Percentiles rank a stretch among this genome's conserved stretches.
phyloP scores from a whole-genome alignment of 2,329 filamentous ascomycete genomes.

The Diaporthe helianthi region DNA sequence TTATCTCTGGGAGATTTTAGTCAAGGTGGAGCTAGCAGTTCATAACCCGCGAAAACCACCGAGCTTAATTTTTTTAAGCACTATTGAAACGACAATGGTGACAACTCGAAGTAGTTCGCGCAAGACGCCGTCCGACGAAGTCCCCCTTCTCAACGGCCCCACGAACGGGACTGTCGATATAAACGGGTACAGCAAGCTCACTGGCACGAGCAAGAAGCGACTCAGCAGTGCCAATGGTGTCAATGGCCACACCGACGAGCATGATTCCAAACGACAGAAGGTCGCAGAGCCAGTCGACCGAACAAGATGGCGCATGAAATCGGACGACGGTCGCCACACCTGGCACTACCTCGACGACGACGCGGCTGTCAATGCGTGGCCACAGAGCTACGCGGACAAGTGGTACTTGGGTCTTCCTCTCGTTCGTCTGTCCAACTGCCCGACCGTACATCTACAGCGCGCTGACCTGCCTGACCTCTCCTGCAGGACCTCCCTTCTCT shows the following conservation, averaged over 20 bases:
- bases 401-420: conserved; percentile 82
- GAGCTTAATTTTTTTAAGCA: not conserved
- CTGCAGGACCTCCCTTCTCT: conserved; percentile 76
- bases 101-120: conserved; percentile 36
- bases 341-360: conserved; percentile 90
- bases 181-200: conserved; percentile 37
- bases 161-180: conserved; percentile 32
- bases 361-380: conserved; percentile 76
- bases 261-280: conserved; percentile 51
- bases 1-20: not conserved
- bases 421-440: conserved; percentile 54
- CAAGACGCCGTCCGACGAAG: conserved; percentile 2
- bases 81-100: conserved; percentile 34
- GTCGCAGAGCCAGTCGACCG: conserved; percentile 74
- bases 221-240: conserved; percentile 45
- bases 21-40: not conserved
- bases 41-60: not conserved
- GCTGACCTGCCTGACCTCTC: not conserved
- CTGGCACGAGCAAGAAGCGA: conserved; percentile 49
- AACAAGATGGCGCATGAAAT: conserved; percentile 81
- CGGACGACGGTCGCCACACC: conserved; percentile 85
- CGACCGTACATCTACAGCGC: not conserved
- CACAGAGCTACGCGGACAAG: conserved; percentile 87
- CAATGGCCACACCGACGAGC: conserved; percentile 37
- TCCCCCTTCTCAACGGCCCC: not conserved